Conservation (phyloP, 371 early-diverging fungal species). For the Apophysomyces ossiformis region DNA sequence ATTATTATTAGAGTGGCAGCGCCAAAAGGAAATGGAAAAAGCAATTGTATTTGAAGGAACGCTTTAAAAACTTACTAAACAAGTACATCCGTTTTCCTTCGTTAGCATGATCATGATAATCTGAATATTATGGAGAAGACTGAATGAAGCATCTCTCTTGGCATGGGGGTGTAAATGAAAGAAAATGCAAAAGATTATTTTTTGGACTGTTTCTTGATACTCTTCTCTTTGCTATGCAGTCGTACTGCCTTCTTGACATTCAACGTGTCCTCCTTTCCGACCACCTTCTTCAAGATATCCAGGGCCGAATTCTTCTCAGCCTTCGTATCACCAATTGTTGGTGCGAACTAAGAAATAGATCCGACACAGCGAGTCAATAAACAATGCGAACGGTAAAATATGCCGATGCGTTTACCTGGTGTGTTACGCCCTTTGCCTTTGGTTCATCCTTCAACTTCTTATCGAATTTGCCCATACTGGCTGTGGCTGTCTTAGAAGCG, state of each 20-base stretch:
- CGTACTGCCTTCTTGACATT: conserved; percentile 64
- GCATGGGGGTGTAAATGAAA: not conserved
- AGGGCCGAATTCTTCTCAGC: conserved; percentile 66
- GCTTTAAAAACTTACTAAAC: not conserved
- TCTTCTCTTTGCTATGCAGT: conserved; percentile 24
- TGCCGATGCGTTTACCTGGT: conserved; percentile 51
- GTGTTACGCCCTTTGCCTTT: conserved; percentile 81
- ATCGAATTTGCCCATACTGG: conserved; percentile 92
- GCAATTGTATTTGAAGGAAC: conserved; percentile 45
- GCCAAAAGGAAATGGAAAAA: conserved; percentile 49
- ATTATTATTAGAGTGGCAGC: conserved; percentile 40
- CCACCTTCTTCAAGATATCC: conserved; percentile 65
- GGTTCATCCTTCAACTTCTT: conserved; percentile 74
- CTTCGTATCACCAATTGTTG: conserved; percentile 57
- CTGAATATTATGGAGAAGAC: not conserved
- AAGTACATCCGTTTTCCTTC: not conserved
- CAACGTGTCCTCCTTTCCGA: conserved; percentile 62
- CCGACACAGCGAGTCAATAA: conserved; percentile 23
- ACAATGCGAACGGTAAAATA: conserved; percentile 57
- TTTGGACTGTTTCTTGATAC: not conserved
- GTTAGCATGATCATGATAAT: not conserved
- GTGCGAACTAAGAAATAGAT: conserved; percentile 51
- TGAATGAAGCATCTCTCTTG: not conserved
- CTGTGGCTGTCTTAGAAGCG: conserved; percentile 80
- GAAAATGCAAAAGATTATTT: not conserved